A percentile compares a stretch with the other conserved stretches of the same genome.
These are phyloP conservation scores for Capsicum baccatum DNA, from an alignment of 257 asterid genomes.

Conservation along the genomic window DNA sequence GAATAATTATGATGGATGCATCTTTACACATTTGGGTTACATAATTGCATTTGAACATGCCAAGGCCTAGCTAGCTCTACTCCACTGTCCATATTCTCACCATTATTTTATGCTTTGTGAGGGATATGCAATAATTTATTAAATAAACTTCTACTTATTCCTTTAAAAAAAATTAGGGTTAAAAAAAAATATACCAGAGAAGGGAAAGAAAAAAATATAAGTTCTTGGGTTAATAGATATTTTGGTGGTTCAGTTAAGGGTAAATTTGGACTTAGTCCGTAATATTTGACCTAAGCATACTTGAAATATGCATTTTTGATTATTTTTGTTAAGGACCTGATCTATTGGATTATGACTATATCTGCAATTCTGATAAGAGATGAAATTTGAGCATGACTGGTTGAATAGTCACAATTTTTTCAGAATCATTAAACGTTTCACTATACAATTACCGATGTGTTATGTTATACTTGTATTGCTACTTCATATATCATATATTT, in stretches of 20 bases:
- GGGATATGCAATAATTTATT: background rate
- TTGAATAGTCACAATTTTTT: too few species aligned
- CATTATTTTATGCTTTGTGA: background rate
- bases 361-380: too few species aligned
- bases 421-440: background rate
- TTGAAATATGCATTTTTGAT: background rate
- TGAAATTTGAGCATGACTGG: too few species aligned
- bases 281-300: too few species aligned
- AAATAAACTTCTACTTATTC: background rate
- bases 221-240: too few species aligned
- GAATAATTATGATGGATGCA: background rate
- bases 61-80: background rate
- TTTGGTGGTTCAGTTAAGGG: background rate
- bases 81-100: constrained; percentile 14
- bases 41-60: constrained; percentile 22
- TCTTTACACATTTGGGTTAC: constrained; percentile 16
- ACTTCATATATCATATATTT: background rate
- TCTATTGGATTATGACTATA: background rate
- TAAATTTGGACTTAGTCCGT: too few species aligned
- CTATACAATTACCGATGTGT: background rate
- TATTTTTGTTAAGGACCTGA: background rate
- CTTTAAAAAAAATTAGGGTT: background rate
- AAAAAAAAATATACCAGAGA: background rate
- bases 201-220: background rate
- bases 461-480: background rate